A percentile compares a stretch with the other conserved stretches of the same genome.
Evolutionary conservation across 495 filamentous ascomycete genomes (phyloP).

Genomic region (Cryomyces antarcticus): DNA sequence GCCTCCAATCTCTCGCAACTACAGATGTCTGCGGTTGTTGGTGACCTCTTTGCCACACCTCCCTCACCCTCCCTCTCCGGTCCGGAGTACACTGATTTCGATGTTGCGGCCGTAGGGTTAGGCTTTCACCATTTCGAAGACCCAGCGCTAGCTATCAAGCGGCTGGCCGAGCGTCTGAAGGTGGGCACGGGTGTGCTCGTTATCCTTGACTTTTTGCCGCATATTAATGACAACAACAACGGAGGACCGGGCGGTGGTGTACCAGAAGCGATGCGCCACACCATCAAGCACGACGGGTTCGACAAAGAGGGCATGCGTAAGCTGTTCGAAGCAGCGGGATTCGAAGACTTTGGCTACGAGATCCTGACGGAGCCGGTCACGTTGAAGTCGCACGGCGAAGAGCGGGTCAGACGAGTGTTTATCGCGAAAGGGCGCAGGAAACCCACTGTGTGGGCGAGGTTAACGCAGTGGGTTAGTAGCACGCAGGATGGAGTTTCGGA

Average conservation of each 20-base stretch:
- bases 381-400: not conserved
- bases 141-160: conserved; percentile 30
- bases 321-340: not conserved
- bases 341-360: not conserved
- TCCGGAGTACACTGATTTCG: conserved; percentile 36
- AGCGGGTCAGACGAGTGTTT: not conserved
- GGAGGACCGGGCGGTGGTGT: too few relatives aligned
- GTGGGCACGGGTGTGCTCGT: conserved; percentile 36
- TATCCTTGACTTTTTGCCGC: conserved; percentile 41
- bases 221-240: not conserved
- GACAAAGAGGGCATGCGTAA: not conserved
- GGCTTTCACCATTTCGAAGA: conserved; percentile 58
- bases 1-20: not conserved
- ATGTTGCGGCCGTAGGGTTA: conserved; percentile 41
- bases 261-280: too few relatives aligned
- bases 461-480: not conserved
- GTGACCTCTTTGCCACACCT: conserved; percentile 31
- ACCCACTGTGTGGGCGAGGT: not conserved
- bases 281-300: not conserved
- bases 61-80: conserved; percentile 20
- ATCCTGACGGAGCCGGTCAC: not conserved
- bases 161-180: conserved; percentile 37
- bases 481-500: not conserved
- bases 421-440: not conserved
- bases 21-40: conserved; percentile 14